Base-by-base conservation (phyloP, 2,329 filamentous ascomycete genomes). In the Periconia digitata region DNA sequence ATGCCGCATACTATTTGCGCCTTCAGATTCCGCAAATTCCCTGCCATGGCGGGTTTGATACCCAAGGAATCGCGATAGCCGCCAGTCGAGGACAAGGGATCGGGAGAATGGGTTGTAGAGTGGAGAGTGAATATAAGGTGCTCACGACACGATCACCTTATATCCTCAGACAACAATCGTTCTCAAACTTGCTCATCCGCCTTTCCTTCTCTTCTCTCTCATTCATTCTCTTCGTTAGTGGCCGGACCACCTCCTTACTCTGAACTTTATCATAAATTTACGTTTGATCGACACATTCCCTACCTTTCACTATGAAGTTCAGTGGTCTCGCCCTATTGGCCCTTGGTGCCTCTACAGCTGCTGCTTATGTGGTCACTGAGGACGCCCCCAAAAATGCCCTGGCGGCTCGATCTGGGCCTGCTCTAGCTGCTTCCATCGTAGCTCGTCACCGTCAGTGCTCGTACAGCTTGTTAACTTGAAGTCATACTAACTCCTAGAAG, bases 141-240 rank as follows among this genome's bases (percentile, higher is more conserved):
- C 53, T 46, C 46, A 46, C 36, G 32, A 51, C 54, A 56, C 56
- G 60, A 55, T 51, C 53, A 46, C 27, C 49, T 39, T 51, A 53
- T 50, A 45, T 40, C 46, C 52, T 53, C 56, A 62, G 54, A 53
- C 63, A 54, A 62, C 56, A 53, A 66, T 63, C 64, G 61, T 64
- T 60, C 64, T 67, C 64, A 63, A 63, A 63, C 54, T 44, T 63
- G 60, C 65, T 66, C 62, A 63, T 53, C 49, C 55, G 58, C 54
- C 50, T 51, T 63, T 56, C 51, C 38, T 57, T 63, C 54, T 51
- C 49, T 50, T 62, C 58, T 44, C 46, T 55, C 48, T 47, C 54
- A 50, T 62, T 57, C 51, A 40, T 56, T 63, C 53, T 53, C 48
- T 50, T 63, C 59, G 60, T 51, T 44, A 39, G 51, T 56, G 54